Conservation (phyloP, 2,329 filamentous ascomycete species). For the Sphaerulina vaccinii region DNA sequence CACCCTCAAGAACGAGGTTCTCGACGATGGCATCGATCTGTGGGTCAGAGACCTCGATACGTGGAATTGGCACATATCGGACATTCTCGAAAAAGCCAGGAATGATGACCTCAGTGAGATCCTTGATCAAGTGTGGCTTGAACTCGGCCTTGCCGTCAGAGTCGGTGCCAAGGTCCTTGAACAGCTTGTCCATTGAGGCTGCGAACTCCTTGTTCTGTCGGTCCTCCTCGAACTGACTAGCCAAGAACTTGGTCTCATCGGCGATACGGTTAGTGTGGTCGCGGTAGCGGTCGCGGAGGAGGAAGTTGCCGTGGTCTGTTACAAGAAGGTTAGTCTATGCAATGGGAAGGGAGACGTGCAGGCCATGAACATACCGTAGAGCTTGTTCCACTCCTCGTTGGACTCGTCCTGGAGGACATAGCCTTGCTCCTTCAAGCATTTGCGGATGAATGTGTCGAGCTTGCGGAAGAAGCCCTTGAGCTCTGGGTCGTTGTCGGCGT, state of each 20-base stretch:
- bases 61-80: constrained; percentile 86
- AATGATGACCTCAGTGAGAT: constrained; percentile 81
- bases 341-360: neutral
- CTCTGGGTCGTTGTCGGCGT: constrained; percentile 83
- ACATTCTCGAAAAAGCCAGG: constrained; percentile 79
- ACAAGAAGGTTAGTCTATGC: neutral
- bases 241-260: constrained; percentile 88
- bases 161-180: constrained; percentile 86
- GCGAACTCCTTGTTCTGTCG: constrained; percentile 80
- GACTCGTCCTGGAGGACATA: constrained; percentile 83
- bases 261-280: constrained; percentile 80
- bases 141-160: constrained; percentile 79
- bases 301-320: constrained; percentile 74
- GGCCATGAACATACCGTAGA: constrained; percentile 60
- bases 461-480: constrained; percentile 86
- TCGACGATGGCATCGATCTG: constrained; percentile 86
- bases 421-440: constrained; percentile 82
- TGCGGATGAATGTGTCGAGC: constrained; percentile 74
- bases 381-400: constrained; percentile 74
- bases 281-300: constrained; percentile 86
- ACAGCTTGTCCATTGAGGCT: constrained; percentile 74
- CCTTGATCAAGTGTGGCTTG: constrained; percentile 90
- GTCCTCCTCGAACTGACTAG: constrained; percentile 85
- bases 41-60: constrained; percentile 86
- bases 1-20: constrained; percentile 91